These are phyloP conservation scores for Clavispora asparagi DNA, from an alignment of 805 yeast genomes.

Conservation along the genomic window DNA sequence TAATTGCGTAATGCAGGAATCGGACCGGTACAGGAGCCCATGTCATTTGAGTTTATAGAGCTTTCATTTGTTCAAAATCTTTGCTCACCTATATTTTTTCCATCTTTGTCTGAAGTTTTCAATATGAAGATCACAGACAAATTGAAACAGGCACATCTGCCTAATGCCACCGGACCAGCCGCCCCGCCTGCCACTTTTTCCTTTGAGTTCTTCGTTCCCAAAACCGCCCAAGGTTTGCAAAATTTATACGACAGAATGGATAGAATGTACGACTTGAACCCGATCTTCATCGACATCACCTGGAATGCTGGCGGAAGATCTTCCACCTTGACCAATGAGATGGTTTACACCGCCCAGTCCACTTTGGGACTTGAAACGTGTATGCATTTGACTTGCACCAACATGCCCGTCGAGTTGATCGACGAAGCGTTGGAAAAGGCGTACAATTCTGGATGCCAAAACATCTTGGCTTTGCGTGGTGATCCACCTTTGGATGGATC, in stretches of 20 bases:
- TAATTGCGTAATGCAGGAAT: background rate
- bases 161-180: conserved; percentile 34
- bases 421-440: conserved; percentile 85
- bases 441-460: conserved; percentile 87
- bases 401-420: conserved; percentile 77
- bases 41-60: background rate
- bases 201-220: conserved; percentile 95
- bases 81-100: background rate
- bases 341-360: conserved; percentile 86
- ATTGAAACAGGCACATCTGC: conserved; percentile 37
- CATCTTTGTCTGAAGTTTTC: background rate
- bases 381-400: conserved; percentile 97
- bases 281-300: conserved; percentile 90
- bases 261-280: conserved; percentile 88
- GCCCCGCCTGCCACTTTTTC: conserved; percentile 72
- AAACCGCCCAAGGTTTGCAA: conserved; percentile 94
- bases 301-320: conserved; percentile 98
- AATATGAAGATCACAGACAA: conserved; percentile 39
- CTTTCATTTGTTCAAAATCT: background rate
- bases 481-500: conserved; percentile 83
- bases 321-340: conserved; percentile 79
- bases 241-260: conserved; percentile 96
- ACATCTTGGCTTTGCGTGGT: conserved; percentile 90
- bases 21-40: conserved; percentile 1
- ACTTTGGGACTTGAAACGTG: conserved; percentile 92